Evolutionary conservation across 495 filamentous ascomycete genomes (phyloP).

Genomic region (Hypoxylon lienhwacheense): DNA sequence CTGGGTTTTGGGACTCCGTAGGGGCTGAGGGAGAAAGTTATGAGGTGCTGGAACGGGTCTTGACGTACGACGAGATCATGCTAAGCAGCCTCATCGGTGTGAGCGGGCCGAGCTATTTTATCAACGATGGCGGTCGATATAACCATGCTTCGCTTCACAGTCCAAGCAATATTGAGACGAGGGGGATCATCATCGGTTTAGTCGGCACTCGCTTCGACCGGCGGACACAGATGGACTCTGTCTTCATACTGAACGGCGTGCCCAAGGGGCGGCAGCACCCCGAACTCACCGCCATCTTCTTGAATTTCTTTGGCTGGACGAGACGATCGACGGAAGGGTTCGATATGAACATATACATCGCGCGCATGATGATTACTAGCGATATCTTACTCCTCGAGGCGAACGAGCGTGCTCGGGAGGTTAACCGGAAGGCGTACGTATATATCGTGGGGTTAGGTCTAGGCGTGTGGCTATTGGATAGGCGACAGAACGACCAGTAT

Average conservation of each 20-base stretch:
- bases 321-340: conserved; percentile 1
- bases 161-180: conserved; percentile 20
- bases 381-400: conserved; percentile 42
- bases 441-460: conserved; percentile 46
- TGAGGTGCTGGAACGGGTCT: conserved; percentile 12
- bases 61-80: conserved; percentile 42
- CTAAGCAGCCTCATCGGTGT: conserved; percentile 34
- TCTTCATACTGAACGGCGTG: conserved; percentile 3
- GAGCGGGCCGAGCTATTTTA: conserved; percentile 36
- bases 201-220: conserved; percentile 38
- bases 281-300: conserved; percentile 25
- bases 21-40: conserved; percentile 17
- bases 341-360: conserved; percentile 28
- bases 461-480: conserved; percentile 36
- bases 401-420: conserved; percentile 26
- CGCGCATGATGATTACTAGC: conserved; percentile 34
- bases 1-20: conserved; percentile 25
- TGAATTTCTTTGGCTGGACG: conserved; percentile 19
- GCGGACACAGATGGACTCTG: conserved; percentile 26
- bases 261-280: conserved; percentile 6
- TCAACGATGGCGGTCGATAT: conserved; percentile 31
- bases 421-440: conserved; percentile 35
- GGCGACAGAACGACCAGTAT: conserved; percentile 26
- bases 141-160: conserved; percentile 8
- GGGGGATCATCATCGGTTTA: conserved; percentile 37